Percentiles rank a stretch among this genome's conserved stretches.
Conservation (phyloP, 495 filamentous ascomycete genomes). For the Penicillium fimorum region DNA sequence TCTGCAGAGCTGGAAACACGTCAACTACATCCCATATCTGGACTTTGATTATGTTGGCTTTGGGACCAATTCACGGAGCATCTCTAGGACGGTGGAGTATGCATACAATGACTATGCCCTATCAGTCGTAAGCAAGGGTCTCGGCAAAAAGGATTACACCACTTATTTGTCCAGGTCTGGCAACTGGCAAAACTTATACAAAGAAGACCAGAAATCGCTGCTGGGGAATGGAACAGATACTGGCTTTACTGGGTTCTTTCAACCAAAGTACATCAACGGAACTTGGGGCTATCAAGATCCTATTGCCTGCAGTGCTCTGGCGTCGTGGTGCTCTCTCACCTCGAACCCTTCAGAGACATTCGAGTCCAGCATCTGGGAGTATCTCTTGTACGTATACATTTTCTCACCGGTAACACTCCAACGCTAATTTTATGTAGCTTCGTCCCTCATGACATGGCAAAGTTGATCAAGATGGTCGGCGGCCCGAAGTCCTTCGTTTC, state of each 20-base stretch:
- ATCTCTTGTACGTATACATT: slow-evolving; percentile 44
- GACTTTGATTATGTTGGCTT: slow-evolving; percentile 70
- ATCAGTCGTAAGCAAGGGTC: slow-evolving; percentile 54
- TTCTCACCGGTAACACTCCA: background rate
- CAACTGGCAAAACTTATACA: slow-evolving; percentile 72
- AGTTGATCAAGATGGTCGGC: slow-evolving; percentile 58
- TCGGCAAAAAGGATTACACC: slow-evolving; percentile 53
- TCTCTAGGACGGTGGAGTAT: slow-evolving; percentile 74
- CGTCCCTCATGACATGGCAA: slow-evolving; percentile 68
- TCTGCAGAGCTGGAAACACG: slow-evolving; percentile 63
- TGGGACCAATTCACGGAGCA: slow-evolving; percentile 67
- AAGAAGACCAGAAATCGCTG: slow-evolving; percentile 56
- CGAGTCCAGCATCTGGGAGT: slow-evolving; percentile 70
- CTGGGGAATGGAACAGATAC: slow-evolving; percentile 57
- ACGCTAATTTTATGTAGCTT: slow-evolving; percentile 38
- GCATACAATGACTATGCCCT: slow-evolving; percentile 75
- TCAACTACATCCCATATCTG: slow-evolving; percentile 67
- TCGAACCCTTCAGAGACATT: slow-evolving; percentile 67
- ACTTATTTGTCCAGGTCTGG: slow-evolving; percentile 60
- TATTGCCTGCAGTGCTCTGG: slow-evolving; percentile 58
- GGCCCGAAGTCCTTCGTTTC: slow-evolving; percentile 57
- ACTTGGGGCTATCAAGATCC: slow-evolving; percentile 72
- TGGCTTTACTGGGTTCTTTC: slow-evolving; percentile 66
- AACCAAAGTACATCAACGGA: slow-evolving; percentile 62
- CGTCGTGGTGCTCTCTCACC: slow-evolving; percentile 59